Percentiles rank a stretch among this genome's conserved stretches.
Evolutionary conservation across 805 yeast genomes (phyloP).

Genomic region (Dipodascus geniculatus): DNA sequence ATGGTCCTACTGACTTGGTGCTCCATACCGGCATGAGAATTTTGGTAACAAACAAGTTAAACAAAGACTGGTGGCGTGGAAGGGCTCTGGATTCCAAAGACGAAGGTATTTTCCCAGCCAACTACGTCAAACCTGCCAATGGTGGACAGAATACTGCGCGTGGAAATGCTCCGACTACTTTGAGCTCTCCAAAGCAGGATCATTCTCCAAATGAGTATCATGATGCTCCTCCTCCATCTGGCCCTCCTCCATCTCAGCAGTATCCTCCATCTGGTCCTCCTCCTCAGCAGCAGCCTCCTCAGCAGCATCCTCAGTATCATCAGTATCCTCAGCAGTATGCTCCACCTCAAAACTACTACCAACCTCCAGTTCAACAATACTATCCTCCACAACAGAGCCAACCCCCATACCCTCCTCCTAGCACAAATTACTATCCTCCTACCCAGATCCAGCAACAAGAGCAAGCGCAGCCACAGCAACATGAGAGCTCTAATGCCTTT

Average conservation of each 20-base stretch:
- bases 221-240: slow-evolving; percentile 3
- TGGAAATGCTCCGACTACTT: slow-evolving; percentile 11
- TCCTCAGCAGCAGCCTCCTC: too few relatives aligned
- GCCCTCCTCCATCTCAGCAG: slow-evolving; percentile 11
- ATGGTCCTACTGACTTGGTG: slow-evolving; percentile 62
- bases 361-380: slow-evolving; percentile 1
- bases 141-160: slow-evolving; percentile 7
- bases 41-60: slow-evolving; percentile 57
- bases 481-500: slow-evolving; percentile 9
- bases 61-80: slow-evolving; percentile 91
- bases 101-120: slow-evolving; percentile 82
- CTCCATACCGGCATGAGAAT: slow-evolving; percentile 58
- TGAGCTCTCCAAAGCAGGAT: slow-evolving; percentile 4
- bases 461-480: slow-evolving; percentile 12
- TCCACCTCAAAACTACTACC: slow-evolving; percentile 10
- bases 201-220: slow-evolving; percentile 2
- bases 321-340: slow-evolving; percentile 13
- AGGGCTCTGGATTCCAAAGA: slow-evolving; percentile 32
- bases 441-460: slow-evolving; percentile 19
- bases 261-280: slow-evolving; percentile 8
- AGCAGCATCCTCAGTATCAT: too few relatives aligned
- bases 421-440: slow-evolving; percentile 31
- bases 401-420: slow-evolving; percentile 39
- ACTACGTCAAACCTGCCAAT: slow-evolving; percentile 44
- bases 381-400: slow-evolving; percentile 15